Base-by-base conservation (phyloP, 2,329 filamentous ascomycete species). In the Thielaviopsis ethacetica region DNA sequence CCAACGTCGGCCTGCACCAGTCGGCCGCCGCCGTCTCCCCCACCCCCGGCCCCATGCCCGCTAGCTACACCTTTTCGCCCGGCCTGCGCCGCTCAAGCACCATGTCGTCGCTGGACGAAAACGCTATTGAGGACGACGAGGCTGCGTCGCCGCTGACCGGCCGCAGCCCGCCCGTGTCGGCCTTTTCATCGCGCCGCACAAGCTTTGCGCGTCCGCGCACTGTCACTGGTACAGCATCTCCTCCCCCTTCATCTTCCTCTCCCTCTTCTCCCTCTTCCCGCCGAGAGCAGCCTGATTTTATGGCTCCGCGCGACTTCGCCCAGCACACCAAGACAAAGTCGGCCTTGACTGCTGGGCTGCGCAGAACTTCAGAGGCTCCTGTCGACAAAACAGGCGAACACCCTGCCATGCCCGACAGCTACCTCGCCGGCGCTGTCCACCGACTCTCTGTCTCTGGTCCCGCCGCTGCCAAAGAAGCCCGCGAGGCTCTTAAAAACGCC, bases 41-140 rank as follows among this genome's bases (percentile, higher is more conserved):
- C 30, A 9, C 4, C 7, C 63, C 57, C 74, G 77, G 70, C 65
- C 64, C 74, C 67, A 63, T 76, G 66, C 71, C 76, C 51, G 76
- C 79, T 65, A 57, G 49, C 30, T 57, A 51, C 50, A 57, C 22
- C 19, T 49, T 57, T 44, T 47, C 26, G n/a, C 56, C 47, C 9
- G 58, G 44, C 44, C 68, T 80, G 61, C 79, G 84, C 61, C 81
- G 83, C 60, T 79, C 78, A 59, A 90, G 86, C 70, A 88, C 86
- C 67, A 81, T 76, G 58, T 82, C 80, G 3, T 79, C 79, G 1
- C 76, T 84, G 62, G 86, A 91, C 63, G 87, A 91, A 71, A 84
- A 73, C 65, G 86, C 85, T 54, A 78, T 86, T 62, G 84, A 88
- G 62, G 86, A 91, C 61, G 81, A 83, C 50, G 81, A 83, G 22